Conservation (phyloP, 2,329 filamentous ascomycete genomes). For the Trichoderma sp. region DNA sequence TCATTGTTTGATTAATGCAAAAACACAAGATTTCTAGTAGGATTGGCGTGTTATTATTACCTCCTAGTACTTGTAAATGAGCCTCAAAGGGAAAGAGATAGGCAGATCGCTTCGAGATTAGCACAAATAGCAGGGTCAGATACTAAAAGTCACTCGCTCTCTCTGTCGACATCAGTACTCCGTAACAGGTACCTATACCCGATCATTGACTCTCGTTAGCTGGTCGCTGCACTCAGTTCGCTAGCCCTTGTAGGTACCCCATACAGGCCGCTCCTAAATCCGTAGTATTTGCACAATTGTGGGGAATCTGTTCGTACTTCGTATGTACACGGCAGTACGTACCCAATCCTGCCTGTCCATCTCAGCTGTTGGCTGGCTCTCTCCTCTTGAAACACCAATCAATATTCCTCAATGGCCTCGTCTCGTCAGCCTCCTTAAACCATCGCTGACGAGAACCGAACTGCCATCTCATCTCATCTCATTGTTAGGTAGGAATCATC, state of each 20-base stretch:
- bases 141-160: background rate
- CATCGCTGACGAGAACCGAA: background rate
- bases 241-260: background rate
- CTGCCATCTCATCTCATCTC: background rate
- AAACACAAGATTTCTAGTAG: background rate
- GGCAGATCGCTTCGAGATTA: background rate
- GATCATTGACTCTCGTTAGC: background rate
- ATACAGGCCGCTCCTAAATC: background rate
- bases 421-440: background rate
- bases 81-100: background rate
- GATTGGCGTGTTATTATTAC: background rate
- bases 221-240: background rate
- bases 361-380: background rate
- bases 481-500: background rate
- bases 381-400: conserved; percentile 3
- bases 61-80: background rate
- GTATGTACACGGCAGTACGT: background rate
- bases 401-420: background rate
- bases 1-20: background rate
- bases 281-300: background rate
- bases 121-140: background rate
- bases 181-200: background rate
- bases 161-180: background rate
- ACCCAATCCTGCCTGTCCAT: background rate
- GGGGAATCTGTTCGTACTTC: background rate